Evolutionary conservation across 192 early-diverging fungal species (phyloP), one percentile per base, ranked within the genome.

Genomic region (Geranomyces variabilis): DNA sequence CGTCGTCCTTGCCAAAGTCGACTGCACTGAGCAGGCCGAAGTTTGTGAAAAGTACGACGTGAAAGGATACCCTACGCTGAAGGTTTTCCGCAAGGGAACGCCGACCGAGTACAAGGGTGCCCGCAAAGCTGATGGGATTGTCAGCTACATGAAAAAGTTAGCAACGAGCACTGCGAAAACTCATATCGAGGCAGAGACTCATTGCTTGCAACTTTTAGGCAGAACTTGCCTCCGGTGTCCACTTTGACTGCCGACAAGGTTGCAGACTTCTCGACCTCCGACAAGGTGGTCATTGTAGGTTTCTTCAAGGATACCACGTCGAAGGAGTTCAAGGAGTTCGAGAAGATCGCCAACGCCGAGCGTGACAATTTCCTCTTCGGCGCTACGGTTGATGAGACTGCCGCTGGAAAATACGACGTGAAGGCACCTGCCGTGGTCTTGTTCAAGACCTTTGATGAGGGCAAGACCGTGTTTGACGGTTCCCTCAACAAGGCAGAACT

Each of bases 401-500:
- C 81, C 17, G 81, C 85, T 24, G 85, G 84, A 70, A 79, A 80
- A 14, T 44, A 78, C 29, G 78, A 59, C 8, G 71, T 89, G 30
- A 68, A 79, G 22, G 80, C 83, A 13, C 90, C 93, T 15, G 85
- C 84, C 17, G 71, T 99, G 49, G 88, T 93, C 31, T 75, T 97
- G 31, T 97, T 86, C 89, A 96, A 95, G 84, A 86, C 90, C 74
- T 94, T 95, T 71, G 96, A 97, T 73, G 93, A 96, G 67, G 90
- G 91, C 69, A 90, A 91, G 79, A 81, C 84, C 75, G 72, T 90
- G 22, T 92, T 89, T 67, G 79, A 81, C 44, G 91, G 85, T 15
- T 73, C 79, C 41, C 85, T 87, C 30, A 81, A 80, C 51, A 60
- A 66, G 24, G 84, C 83, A 5, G 87, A 82, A 14, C 70, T 97